Evolutionary conservation across 1,284 basidiomycete species (phyloP).

Genomic region (Cystobasidium pallidum): DNA sequence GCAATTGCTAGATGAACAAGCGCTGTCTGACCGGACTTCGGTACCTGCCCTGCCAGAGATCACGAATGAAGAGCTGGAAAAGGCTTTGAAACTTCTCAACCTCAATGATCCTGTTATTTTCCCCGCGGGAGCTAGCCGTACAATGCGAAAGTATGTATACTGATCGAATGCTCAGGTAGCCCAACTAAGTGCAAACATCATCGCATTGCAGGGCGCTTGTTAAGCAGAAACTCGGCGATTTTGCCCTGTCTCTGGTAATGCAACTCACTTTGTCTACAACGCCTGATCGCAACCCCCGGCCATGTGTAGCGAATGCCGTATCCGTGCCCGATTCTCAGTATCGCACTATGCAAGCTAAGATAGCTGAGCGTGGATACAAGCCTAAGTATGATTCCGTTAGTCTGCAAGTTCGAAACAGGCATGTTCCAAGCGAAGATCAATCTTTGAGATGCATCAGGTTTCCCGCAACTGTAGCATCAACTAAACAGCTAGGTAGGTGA

Average conservation of each 20-base stretch:
- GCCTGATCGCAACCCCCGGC: background rate
- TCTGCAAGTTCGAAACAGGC: background rate
- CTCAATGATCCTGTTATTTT: background rate
- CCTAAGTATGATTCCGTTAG: background rate
- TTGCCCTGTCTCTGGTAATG: constrained; percentile 20
- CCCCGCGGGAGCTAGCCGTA: background rate
- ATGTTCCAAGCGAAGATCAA: background rate
- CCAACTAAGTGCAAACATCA: background rate
- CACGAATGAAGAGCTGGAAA: constrained; percentile 9
- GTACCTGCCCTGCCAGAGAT: background rate
- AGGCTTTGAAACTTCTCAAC: constrained; percentile 6
- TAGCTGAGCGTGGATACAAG: background rate
- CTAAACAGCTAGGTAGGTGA: constrained; percentile 14
- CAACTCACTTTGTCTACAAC: constrained; percentile 28
- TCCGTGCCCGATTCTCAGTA: background rate
- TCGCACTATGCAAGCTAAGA: constrained; percentile 14
- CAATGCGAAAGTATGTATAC: constrained; percentile 6
- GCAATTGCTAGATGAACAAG: background rate
- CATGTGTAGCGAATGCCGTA: background rate
- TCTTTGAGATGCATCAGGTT: background rate
- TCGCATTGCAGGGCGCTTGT: constrained; percentile 7
- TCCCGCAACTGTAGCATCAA: constrained; percentile 14
- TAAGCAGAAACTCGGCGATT: constrained; percentile 6
- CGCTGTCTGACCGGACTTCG: background rate
- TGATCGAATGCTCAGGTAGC: background rate